Evolutionary conservation across 306 rosid genomes (phyloP), one percentile per base, ranked within the genome.

Genomic region (Chamaecrista fasciculata): DNA sequence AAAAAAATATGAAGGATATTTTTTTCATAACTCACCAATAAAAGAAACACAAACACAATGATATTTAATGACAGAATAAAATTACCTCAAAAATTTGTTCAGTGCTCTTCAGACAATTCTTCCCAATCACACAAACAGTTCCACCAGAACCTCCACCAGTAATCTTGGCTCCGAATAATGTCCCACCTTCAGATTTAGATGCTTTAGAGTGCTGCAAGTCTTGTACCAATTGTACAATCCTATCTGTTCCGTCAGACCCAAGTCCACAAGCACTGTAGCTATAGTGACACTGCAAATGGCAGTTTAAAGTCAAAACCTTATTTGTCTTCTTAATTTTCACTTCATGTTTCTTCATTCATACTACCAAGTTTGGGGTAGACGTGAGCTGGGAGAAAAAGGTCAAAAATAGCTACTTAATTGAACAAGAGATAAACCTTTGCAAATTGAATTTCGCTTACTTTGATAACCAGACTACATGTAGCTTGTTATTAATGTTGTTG

Each of bases 61-160:
- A n/a, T n/a, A n/a, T n/a, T n/a, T n/a, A n/a, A n/a, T n/a, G n/a
- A n/a, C 5, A 28, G 44, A 69, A 64, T 61, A 34, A 70, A 39
- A 52, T 29, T 79, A 87, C 98, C 97, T 88, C 86, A 15, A 90
- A 53, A 82, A 86, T 86, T 62, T 84, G 93, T 80, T 87, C 93
- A 61, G 85, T 89, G 83, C 89, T 87, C 63, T 84, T 75, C 24
- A 93, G 72, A 74, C 79, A 84, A 49, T 85, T 90, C 71, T 80
- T 82, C 42, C 98, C 97, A 28, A 93, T 79, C n/a, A 78, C 96
- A 65, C 97, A 85, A 73, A 88, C 98, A 0, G 97, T 93, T 83
- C 98, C 98, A 36, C 96, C 92, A 0, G 95, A 91, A 66, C 97
- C 97, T 8, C 95, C 99, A 15, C 99, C 97, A 0, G 96, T 90